phyloP scores from a whole-genome alignment of 768 basidiomycete genomes.

The Boletus eberwhitei region DNA sequence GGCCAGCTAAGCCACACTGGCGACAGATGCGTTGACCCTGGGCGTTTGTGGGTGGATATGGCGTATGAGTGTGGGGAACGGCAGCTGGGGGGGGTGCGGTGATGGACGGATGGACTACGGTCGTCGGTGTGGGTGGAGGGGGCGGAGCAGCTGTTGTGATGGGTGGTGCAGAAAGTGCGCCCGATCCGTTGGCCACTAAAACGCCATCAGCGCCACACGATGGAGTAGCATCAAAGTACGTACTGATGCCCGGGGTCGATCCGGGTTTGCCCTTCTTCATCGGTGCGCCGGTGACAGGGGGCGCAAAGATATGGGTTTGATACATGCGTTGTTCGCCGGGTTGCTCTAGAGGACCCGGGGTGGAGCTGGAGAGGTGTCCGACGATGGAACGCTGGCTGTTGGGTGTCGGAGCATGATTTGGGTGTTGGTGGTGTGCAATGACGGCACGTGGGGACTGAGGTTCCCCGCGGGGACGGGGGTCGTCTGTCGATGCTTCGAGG shows the following conservation, averaged over 20 bases:
- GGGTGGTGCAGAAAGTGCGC: slow-evolving; percentile 16
- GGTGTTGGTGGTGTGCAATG: slow-evolving; percentile 32
- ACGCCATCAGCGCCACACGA: slow-evolving; percentile 14
- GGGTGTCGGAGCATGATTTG: slow-evolving; percentile 15
- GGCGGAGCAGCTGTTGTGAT: slow-evolving; percentile 6
- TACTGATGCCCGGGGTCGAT: slow-evolving; percentile 22
- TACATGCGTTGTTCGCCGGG: slow-evolving; percentile 43
- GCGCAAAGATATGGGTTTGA: slow-evolving; percentile 70
- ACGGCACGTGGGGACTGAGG: slow-evolving; percentile 30
- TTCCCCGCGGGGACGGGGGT: slow-evolving; percentile 32
- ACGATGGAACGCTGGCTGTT: slow-evolving; percentile 23
- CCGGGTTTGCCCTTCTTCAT: slow-evolving; percentile 58
- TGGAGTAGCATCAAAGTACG: slow-evolving; percentile 5
- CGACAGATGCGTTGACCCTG: slow-evolving; percentile 74
- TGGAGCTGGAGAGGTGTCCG: slow-evolving; percentile 14
- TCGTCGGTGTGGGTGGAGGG: slow-evolving; percentile 15
- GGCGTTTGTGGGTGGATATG: slow-evolving; percentile 41
- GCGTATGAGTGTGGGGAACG: slow-evolving; percentile 6
- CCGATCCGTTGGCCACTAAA: slow-evolving; percentile 20
- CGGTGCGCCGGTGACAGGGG: slow-evolving; percentile 70
- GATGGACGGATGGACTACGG: slow-evolving; percentile 8
- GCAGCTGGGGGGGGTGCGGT: not conserved
- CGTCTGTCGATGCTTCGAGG: slow-evolving; percentile 41
- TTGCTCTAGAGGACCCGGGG: slow-evolving; percentile 29
- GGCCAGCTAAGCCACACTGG: slow-evolving; percentile 67